Base-by-base conservation (phyloP, 106 monocot species). In the Dendrobium nobile region DNA sequence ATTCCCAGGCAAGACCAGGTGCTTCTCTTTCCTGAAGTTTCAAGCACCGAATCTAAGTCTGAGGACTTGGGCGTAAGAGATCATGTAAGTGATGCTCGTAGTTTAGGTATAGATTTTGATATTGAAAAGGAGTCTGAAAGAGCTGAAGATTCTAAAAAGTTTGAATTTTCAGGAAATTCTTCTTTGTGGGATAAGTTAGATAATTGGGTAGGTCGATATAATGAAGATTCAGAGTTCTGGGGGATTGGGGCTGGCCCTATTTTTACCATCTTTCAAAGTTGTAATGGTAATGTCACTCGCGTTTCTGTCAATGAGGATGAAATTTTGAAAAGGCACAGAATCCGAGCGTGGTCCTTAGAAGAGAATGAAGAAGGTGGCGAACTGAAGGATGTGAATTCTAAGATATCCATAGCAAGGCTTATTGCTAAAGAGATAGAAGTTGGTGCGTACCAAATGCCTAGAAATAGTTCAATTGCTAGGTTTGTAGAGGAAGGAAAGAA, bases 191-290 rank as follows among this genome's bases (percentile, higher is more conserved):
- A 76, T 79, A 88, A 72, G 77, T 83, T 92, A 77, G 92, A 92
- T 55, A 77, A 18, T 81, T 92, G 92, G 89, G 81, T 86, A 5
- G 88, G 86, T 47, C 77, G 76, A 64, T 88, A 86, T 64, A 92
- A 86, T 77, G 81, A 78, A 51, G 92, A 93, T 72, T 87, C 81
- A 22, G 93, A 93, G 81, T 67, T 85, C 51, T 93, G 89, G 91
- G 93, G 89, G 41, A 73, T 84, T 40, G 88, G 90, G 2, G 70
- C 84, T 18, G 82, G 85, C 27, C 91, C 91, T 18, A 86, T 93
- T 48, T 91, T 93, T 76, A 87, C 78, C 15, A 70, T 91, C 33
- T 87, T 77, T 70, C 74, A 85, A 75, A 80, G 87, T 82, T 74
- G 83, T 41, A 77, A 86, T 72, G 91, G 87, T 45, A 89, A 84